Percentiles rank a stretch among this genome's conserved stretches.
These are phyloP conservation scores for Cairneyella variabilis DNA, from an alignment of 495 filamentous ascomycete genomes.

Conservation along the genomic window DNA sequence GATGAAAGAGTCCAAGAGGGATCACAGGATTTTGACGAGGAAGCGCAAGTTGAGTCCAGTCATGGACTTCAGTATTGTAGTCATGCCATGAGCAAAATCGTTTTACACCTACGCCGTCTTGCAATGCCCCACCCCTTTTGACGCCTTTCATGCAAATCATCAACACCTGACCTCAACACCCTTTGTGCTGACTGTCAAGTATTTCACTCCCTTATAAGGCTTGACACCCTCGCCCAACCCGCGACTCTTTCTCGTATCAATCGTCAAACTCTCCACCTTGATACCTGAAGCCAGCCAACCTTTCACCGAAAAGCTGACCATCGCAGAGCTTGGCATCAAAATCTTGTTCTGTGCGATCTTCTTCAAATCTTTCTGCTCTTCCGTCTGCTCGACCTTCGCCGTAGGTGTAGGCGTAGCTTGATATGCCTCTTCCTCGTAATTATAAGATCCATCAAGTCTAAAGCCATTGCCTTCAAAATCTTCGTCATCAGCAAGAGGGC, in stretches of 20 bases:
- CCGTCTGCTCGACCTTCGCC: conserved; percentile 30
- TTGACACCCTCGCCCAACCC: conserved; percentile 84
- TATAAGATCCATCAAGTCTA: conserved; percentile 47
- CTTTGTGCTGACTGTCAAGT: conserved; percentile 80
- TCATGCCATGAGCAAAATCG: no score
- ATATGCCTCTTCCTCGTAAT: conserved; percentile 54
- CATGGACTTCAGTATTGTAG: no score
- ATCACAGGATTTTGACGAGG: no score
- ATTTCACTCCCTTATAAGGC: conserved; percentile 98
- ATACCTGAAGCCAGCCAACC: conserved; percentile 96
- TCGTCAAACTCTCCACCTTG: conserved; percentile 80
- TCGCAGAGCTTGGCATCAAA: conserved; percentile 87
- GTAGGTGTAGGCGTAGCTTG: conserved; percentile 44
- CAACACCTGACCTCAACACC: conserved; percentile 67
- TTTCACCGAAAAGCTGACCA: conserved; percentile 84
- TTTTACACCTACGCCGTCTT: no score
- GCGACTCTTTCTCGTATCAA: conserved; percentile 81
- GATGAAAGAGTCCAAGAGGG: no score
- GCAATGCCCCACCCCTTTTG: background rate
- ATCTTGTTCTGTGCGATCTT: conserved; percentile 67
- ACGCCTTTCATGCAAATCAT: conserved; percentile 8
- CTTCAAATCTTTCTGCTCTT: conserved; percentile 41
- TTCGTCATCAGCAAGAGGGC: conserved; percentile 57
- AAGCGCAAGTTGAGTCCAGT: no score
- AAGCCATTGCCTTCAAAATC: conserved; percentile 49